Conservation (phyloP, 352 stramenopile species). For the Phytophthora podocarpi region DNA sequence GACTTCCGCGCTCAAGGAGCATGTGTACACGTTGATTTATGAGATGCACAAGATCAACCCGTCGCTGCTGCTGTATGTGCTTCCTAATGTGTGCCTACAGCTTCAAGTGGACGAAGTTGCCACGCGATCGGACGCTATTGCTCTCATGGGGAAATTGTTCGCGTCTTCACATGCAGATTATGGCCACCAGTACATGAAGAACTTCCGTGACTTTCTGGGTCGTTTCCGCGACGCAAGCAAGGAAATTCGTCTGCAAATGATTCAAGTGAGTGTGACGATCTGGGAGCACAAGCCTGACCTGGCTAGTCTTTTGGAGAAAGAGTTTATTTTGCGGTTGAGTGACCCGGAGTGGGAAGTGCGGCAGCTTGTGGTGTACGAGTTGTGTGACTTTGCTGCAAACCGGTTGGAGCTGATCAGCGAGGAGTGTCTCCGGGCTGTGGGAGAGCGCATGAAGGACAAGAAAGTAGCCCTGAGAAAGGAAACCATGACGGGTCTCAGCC, state of each 20-base stretch:
- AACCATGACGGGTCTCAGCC: slow-evolving; percentile 87
- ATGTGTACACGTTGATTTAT: slow-evolving; percentile 86
- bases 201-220: slow-evolving; percentile 84
- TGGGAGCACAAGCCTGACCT: slow-evolving; percentile 77
- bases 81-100: slow-evolving; percentile 87
- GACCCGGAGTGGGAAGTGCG: slow-evolving; percentile 88
- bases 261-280: slow-evolving; percentile 71
- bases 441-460: slow-evolving; percentile 91
- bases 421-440: slow-evolving; percentile 70
- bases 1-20: slow-evolving; percentile 69
- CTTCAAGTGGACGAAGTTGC: slow-evolving; percentile 87
- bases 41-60: slow-evolving; percentile 83
- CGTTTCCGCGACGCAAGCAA: slow-evolving; percentile 89
- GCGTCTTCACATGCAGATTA: slow-evolving; percentile 77
- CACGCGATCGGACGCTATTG: slow-evolving; percentile 77
- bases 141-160: slow-evolving; percentile 82
- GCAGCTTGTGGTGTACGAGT: slow-evolving; percentile 72
- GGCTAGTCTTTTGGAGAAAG: slow-evolving; percentile 62
- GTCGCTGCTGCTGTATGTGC: slow-evolving; percentile 76
- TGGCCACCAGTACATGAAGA: slow-evolving; percentile 79
- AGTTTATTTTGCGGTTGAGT: slow-evolving; percentile 72
- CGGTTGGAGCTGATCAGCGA: slow-evolving; percentile 69
- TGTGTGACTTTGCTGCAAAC: slow-evolving; percentile 84
- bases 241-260: slow-evolving; percentile 87
- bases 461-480: slow-evolving; percentile 81